phyloP scores from a whole-genome alignment of 2,329 filamentous ascomycete genomes.

The Lachnum nothofagi region DNA sequence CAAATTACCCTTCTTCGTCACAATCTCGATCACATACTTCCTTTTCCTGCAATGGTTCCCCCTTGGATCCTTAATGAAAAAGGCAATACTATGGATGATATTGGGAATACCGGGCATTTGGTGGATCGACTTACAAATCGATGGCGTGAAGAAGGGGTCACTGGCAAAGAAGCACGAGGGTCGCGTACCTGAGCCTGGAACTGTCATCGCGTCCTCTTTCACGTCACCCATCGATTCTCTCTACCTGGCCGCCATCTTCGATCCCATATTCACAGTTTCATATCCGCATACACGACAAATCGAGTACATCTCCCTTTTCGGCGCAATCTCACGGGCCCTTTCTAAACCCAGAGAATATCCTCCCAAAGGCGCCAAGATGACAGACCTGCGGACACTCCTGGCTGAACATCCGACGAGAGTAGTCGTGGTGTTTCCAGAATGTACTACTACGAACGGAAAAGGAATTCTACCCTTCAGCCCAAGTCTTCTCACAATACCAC shows the following conservation, averaged over 20 bases:
- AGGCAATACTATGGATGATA: conserved; percentile 81
- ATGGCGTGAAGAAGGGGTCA: conserved; percentile 89
- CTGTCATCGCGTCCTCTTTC: conserved; percentile 83
- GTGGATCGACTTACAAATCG: conserved; percentile 98
- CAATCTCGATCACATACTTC: conserved; percentile 67
- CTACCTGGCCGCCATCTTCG: conserved; percentile 92
- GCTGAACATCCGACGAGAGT: conserved; percentile 65
- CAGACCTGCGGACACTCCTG: conserved; percentile 59
- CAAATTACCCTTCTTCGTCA: conserved; percentile 72
- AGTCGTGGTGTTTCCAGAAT: conserved; percentile 87
- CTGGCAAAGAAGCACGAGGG: conserved; percentile 67
- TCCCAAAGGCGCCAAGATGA: conserved; percentile 45
- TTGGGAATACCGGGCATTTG: conserved; percentile 87
- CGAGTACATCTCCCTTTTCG: conserved; percentile 68
- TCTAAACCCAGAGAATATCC: conserved; percentile 49
- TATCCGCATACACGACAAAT: conserved; percentile 73
- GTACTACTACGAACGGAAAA: conserved; percentile 87
- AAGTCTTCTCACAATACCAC: conserved; percentile 62
- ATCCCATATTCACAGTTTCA: conserved; percentile 85
- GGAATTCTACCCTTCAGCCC: conserved; percentile 82
- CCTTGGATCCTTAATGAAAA: conserved; percentile 63
- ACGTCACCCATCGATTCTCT: conserved; percentile 89
- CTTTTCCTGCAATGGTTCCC: conserved; percentile 77
- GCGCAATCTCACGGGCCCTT: conserved; percentile 71
- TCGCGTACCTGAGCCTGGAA: conserved; percentile 71